Conservation (phyloP, 106 monocot genomes). For the Iris macrosiphon region DNA sequence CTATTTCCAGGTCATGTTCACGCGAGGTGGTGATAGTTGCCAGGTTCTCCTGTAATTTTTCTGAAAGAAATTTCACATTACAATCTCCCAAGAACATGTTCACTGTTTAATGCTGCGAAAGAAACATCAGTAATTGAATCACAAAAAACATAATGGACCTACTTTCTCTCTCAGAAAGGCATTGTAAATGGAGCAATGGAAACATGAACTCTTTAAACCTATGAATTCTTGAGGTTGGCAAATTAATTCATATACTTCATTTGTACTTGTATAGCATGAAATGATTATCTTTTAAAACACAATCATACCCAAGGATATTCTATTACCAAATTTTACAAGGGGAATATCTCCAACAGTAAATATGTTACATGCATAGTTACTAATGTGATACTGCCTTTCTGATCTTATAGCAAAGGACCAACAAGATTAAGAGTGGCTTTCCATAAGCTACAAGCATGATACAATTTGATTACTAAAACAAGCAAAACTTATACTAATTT, state of each 20-base stretch:
- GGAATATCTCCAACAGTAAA: background rate
- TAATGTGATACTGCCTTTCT: background rate
- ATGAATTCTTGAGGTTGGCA: background rate
- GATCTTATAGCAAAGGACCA: background rate
- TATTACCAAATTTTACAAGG: background rate
- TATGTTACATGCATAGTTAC: background rate
- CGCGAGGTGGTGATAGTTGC: too few relatives aligned
- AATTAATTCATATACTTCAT: background rate
- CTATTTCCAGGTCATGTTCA: too few relatives aligned
- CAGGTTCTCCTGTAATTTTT: background rate
- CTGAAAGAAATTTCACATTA: background rate
- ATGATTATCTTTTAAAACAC: too few relatives aligned
- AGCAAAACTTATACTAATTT: background rate
- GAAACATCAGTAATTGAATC: constrained; percentile 4
- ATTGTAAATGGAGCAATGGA: background rate
- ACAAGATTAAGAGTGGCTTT: background rate
- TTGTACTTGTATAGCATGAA: background rate
- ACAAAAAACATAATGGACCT: constrained; percentile 5
- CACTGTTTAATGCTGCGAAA: background rate
- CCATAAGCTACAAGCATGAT: background rate
- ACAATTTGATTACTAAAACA: background rate
- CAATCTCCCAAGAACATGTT: background rate
- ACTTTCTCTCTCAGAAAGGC: background rate
- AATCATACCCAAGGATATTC: background rate
- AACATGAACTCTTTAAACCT: background rate